Evolutionary conservation across 305 asterid genomes (phyloP).

Genomic region (Petunia hybrid): DNA sequence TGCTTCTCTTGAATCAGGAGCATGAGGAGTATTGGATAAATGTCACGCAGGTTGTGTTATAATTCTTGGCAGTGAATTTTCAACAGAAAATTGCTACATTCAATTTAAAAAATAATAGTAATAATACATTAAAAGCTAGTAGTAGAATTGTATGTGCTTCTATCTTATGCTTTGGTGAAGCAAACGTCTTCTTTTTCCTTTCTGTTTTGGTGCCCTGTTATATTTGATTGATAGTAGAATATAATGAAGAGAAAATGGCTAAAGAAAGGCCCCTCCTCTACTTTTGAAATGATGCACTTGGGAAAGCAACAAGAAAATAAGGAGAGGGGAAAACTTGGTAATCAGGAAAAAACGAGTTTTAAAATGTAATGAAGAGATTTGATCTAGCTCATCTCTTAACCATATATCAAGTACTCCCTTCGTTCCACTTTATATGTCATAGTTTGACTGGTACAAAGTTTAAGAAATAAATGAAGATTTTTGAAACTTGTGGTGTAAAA

Average conservation of each 20-base stretch:
- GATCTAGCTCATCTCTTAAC: no score
- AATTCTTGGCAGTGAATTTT: constrained; percentile 3
- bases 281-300: background rate
- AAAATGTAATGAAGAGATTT: no score
- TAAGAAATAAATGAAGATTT: no score
- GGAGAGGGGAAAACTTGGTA: background rate
- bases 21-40: background rate
- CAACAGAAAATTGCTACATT: background rate
- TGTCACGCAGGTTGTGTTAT: background rate
- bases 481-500: background rate
- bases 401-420: no score
- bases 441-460: no score
- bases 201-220: background rate
- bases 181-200: background rate
- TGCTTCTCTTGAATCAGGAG: background rate
- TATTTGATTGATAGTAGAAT: background rate
- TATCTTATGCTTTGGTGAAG: background rate
- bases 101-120: background rate
- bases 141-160: background rate
- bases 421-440: no score
- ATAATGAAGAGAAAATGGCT: background rate
- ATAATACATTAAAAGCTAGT: background rate
- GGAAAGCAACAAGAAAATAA: background rate
- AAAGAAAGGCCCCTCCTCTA: background rate
- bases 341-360: no score